A percentile compares a stretch with the other conserved stretches of the same genome.
Conservation (phyloP, 1,139 yeast species). For the Diutina mesorugosa region DNA sequence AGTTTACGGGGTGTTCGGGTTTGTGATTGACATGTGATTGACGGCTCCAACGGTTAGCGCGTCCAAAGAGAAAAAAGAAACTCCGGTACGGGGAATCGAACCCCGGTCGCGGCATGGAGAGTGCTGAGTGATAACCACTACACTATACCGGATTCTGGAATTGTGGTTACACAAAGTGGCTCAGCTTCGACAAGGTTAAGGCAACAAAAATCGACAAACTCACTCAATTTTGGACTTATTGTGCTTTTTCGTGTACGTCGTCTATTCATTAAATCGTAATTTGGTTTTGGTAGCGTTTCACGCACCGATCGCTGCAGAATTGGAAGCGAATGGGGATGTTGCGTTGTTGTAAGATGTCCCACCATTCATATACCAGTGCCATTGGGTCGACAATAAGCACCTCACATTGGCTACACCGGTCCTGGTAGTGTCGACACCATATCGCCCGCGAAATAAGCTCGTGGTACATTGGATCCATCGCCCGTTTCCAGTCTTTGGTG, state of each 20-base stretch:
- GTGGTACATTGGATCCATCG: conserved; percentile 22
- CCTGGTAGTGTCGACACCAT: conserved; percentile 30
- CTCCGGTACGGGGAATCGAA: conserved; percentile 2
- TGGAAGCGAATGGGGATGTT: conserved; percentile 29
- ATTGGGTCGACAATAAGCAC: conserved; percentile 30
- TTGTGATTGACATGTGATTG: background rate
- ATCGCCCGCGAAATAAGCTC: conserved; percentile 28
- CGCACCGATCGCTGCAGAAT: conserved; percentile 34
- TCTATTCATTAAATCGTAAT: background rate
- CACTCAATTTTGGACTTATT: background rate
- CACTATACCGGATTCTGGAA: background rate
- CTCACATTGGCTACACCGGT: conserved; percentile 38
- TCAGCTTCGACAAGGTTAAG: too few species aligned
- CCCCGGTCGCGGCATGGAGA: conserved; percentile 2
- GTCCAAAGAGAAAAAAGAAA: background rate
- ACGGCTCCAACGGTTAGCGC: background rate
- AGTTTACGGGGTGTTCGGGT: too few species aligned
- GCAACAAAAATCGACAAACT: too few species aligned
- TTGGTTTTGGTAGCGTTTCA: conserved; percentile 13
- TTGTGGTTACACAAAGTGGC: too few species aligned
- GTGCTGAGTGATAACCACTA: conserved; percentile 1
- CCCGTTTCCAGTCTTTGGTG: conserved; percentile 27
- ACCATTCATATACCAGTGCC: conserved; percentile 49
- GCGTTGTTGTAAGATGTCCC: conserved; percentile 34
- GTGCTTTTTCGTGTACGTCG: background rate